Conservation (phyloP, 306 rosid genomes). For the Hippophae gyantsensis region DNA sequence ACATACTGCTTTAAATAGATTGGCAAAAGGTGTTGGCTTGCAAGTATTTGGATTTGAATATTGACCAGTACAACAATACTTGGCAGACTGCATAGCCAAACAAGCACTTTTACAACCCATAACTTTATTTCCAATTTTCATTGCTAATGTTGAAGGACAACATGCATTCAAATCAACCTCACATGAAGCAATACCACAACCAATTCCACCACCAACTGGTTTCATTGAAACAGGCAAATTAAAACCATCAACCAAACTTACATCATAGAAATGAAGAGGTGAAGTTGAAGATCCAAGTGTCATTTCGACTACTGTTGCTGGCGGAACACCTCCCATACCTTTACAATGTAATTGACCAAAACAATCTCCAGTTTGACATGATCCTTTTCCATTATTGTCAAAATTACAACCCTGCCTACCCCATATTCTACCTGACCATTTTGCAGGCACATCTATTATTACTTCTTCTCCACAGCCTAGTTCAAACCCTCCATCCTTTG, state of each 20-base stretch:
- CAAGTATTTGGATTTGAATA: slow-evolving; percentile 73
- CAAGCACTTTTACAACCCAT: slow-evolving; percentile 97
- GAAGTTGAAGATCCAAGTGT: slow-evolving; percentile 80
- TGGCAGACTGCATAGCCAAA: slow-evolving; percentile 90
- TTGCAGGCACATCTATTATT: slow-evolving; percentile 55
- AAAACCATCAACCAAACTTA: slow-evolving; percentile 89
- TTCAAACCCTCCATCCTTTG: slow-evolving; percentile 67
- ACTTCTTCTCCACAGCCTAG: slow-evolving; percentile 70
- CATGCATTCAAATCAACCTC: slow-evolving; percentile 84
- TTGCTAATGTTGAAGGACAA: slow-evolving; percentile 84
- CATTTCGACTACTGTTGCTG: slow-evolving; percentile 91
- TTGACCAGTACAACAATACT: slow-evolving; percentile 87
- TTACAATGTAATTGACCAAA: slow-evolving; percentile 43
- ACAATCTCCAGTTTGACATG: slow-evolving; percentile 73
- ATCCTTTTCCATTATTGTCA: slow-evolving; percentile 52
- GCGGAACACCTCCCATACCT: slow-evolving; percentile 69
- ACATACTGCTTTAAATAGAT: slow-evolving; percentile 88
- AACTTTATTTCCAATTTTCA: slow-evolving; percentile 54
- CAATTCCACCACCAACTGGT: slow-evolving; percentile 81
- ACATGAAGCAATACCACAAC: slow-evolving; percentile 86
- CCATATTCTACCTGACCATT: slow-evolving; percentile 97
- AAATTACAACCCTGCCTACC: slow-evolving; percentile 84
- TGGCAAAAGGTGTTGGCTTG: slow-evolving; percentile 79
- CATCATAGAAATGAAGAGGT: slow-evolving; percentile 81
- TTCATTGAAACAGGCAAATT: slow-evolving; percentile 91